Conservation (phyloP, 2,329 filamentous ascomycete genomes). For the Alternaria gansuensis region DNA sequence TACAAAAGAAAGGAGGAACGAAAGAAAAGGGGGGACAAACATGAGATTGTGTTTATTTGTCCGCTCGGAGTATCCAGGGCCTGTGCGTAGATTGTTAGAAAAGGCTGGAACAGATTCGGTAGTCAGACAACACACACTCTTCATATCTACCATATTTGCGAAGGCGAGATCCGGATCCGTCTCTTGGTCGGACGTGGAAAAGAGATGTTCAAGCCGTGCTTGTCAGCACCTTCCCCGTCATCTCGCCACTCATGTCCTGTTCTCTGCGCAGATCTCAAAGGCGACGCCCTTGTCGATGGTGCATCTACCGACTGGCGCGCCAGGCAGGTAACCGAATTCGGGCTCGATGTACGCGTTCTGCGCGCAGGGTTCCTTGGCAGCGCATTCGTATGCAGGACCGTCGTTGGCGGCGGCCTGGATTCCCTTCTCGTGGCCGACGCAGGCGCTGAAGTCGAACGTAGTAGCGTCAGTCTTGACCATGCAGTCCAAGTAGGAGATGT, state of each 20-base stretch:
- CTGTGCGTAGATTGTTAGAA: constrained; percentile 1
- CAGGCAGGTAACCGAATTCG: constrained; percentile 22
- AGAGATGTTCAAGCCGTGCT: not conserved
- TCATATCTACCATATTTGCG: not conserved
- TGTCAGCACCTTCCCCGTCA: not conserved
- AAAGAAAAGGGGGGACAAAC: not conserved
- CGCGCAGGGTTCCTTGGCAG: constrained; percentile 20
- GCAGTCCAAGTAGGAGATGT: constrained; percentile 30
- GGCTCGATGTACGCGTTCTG: constrained; percentile 21
- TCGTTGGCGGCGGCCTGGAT: constrained; percentile 23
- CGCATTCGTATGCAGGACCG: constrained; percentile 18
- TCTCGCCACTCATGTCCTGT: not conserved
- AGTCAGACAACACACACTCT: constrained; percentile 2
- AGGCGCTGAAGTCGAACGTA: constrained; percentile 18
- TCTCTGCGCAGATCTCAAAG: constrained; percentile 28
- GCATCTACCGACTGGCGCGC: constrained; percentile 24
- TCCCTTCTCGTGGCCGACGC: constrained; percentile 26
- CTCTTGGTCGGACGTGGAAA: not conserved
- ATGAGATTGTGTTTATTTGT: not conserved
- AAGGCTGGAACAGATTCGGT: not conserved
- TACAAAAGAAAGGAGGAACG: not conserved
- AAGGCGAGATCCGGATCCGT: not conserved
- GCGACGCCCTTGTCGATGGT: constrained; percentile 21
- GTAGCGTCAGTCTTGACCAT: constrained; percentile 18
- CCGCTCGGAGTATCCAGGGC: not conserved